Base-by-base conservation (phyloP, 2,329 filamentous ascomycete genomes). In the Cytospora leucostoma region DNA sequence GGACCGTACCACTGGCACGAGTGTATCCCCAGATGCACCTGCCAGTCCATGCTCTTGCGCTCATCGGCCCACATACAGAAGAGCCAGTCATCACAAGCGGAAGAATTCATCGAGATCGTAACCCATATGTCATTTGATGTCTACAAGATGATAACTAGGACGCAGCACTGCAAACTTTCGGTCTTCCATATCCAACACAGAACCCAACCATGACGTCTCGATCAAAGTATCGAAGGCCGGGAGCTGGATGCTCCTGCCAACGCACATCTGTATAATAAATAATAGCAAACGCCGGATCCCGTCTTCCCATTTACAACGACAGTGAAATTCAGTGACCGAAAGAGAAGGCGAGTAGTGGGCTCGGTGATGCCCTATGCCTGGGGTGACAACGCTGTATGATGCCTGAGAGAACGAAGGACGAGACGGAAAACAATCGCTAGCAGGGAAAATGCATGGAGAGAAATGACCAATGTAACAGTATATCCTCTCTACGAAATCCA, bases 1-100 rank as follows among this genome's bases (percentile, higher is more conserved):
- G 90, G 60, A 93, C 84, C 79, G 94, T 83, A 52, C 88, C 91
- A 37, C 82, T 80, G n/a, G 82, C 84, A 35, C 89, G 89, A 10
- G 87, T 90, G 72, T 96, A 95, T 35, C 90, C 91, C 84, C 88
- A 93, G 32, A 95, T 79, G 35, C 89, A 88, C 86, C 70, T 87
- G 80, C 78, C 83, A 86, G 70, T 84, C 79, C 85, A 92, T 91
- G 54, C 77, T 77, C 68, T 76, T 79, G 65, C 91, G 83, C 74
- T 93, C 78, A 74, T 95, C 91, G 51, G 73, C 76, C 61, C 80
- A 80, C 76, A 93, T 90, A 62, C 91, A 84, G 83, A 87, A 93
- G 17, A 95, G 76, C 27, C 27, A 27, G 27, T 27, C 27, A 27
- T 27, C 27, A 27, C 27, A 27, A 27, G 27, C 27, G 2, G 27